phyloP scores from a whole-genome alignment of 1,284 basidiomycete genomes.

The Phaffia rhodozyma region DNA sequence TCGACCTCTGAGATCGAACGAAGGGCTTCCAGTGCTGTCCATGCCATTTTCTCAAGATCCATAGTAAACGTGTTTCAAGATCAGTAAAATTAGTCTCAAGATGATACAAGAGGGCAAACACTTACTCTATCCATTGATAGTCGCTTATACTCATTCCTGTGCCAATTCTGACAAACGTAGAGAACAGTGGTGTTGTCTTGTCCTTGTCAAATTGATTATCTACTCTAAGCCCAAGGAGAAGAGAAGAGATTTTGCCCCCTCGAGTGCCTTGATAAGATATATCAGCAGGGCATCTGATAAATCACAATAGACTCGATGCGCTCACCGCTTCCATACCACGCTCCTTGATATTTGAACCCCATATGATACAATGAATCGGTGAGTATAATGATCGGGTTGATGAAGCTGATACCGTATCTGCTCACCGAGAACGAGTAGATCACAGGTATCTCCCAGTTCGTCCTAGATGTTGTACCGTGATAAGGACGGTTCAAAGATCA shows the following conservation, averaged over 20 bases:
- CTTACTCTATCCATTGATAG: constrained; percentile 54
- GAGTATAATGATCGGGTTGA: not conserved
- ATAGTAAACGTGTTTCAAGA: not conserved
- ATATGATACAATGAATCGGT: no score
- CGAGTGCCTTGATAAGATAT: constrained; percentile 24
- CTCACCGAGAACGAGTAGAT: constrained; percentile 68
- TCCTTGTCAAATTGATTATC: constrained; percentile 40
- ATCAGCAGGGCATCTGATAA: no score
- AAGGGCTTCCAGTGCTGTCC: constrained; percentile 33
- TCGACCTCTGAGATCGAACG: constrained; percentile 29
- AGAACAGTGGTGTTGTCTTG: constrained; percentile 46
- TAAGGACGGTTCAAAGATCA: no score
- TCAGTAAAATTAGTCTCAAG: not conserved
- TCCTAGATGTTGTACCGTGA: constrained; percentile 39
- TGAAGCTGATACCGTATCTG: not conserved
- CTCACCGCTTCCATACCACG: constrained; percentile 36
- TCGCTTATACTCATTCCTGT: constrained; percentile 72
- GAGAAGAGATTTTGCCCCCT: constrained; percentile 36
- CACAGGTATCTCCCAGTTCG: constrained; percentile 77
- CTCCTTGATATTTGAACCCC: constrained; percentile 19
- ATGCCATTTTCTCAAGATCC: constrained; percentile 28
- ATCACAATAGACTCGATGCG: no score
- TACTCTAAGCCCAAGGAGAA: constrained; percentile 35
- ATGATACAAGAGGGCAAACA: not conserved
- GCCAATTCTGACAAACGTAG: constrained; percentile 44